Percentiles rank a stretch among this genome's conserved stretches.
phyloP scores from a whole-genome alignment of 164 flowering plant species.

The Dillenia turbinata region DNA sequence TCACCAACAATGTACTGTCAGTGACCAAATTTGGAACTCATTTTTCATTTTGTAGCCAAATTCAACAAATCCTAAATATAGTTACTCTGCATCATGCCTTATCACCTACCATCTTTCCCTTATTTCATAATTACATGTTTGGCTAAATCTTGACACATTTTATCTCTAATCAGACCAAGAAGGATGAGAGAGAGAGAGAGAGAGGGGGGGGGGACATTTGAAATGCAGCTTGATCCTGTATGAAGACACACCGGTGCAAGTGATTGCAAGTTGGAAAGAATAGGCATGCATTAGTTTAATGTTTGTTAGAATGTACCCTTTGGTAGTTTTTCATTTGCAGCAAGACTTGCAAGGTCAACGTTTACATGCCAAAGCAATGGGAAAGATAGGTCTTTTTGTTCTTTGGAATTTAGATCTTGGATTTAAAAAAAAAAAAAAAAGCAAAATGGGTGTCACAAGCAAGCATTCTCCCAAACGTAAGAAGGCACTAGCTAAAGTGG shows the following conservation, averaged over 20 bases:
- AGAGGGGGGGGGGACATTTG: background rate
- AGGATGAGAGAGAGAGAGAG: too few species aligned
- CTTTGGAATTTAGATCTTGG: background rate
- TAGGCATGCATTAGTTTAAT: background rate
- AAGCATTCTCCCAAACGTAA: conserved; percentile 17
- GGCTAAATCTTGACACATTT: too few species aligned
- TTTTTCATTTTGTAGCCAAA: too few species aligned
- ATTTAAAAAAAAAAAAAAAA: background rate
- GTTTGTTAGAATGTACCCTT: background rate
- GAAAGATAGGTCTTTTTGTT: background rate
- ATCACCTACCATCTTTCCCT: too few species aligned
- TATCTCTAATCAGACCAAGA: too few species aligned
- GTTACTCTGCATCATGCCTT: too few species aligned
- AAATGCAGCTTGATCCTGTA: background rate
- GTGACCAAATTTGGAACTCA: too few species aligned
- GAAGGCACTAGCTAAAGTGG: conserved; percentile 11
- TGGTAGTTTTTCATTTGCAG: background rate
- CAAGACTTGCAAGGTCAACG: background rate
- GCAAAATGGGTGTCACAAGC: conserved; percentile 11
- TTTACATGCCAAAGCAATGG: background rate
- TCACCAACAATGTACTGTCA: too few species aligned
- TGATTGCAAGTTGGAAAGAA: background rate
- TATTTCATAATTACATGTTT: too few species aligned
- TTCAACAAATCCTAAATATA: too few species aligned
- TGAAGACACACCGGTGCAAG: background rate